Evolutionary conservation across 2,329 filamentous ascomycete species (phyloP).

Genomic region (Exophiala sp.): DNA sequence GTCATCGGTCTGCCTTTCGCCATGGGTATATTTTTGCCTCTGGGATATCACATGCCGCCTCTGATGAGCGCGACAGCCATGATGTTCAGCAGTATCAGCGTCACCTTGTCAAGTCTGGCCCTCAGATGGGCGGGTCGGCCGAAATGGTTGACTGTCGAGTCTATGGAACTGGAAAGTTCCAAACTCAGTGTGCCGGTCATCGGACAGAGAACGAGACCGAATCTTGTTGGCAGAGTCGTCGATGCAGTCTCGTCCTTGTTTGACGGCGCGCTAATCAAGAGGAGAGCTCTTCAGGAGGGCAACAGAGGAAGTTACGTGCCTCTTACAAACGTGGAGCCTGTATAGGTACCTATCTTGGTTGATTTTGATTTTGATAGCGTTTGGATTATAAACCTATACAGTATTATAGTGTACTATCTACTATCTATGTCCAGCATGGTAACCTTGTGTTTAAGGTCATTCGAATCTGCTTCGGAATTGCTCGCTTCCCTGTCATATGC

Average conservation of each 20-base stretch:
- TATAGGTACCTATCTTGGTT: background rate
- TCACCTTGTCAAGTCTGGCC: conserved; percentile 77
- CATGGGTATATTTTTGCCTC: conserved; percentile 91
- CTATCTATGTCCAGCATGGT: too few species aligned
- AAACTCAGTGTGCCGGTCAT: conserved; percentile 20
- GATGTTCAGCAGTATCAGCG: conserved; percentile 87
- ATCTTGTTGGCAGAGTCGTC: conserved; percentile 26
- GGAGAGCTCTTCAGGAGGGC: conserved; percentile 34
- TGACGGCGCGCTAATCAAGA: conserved; percentile 31
- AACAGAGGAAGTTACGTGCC: conserved; percentile 39
- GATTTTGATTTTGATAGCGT: too few species aligned
- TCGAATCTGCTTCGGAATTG: too few species aligned
- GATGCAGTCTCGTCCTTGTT: conserved; percentile 29
- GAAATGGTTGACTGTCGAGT: conserved; percentile 75
- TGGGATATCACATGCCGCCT: conserved; percentile 76
- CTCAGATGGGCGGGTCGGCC: conserved; percentile 85
- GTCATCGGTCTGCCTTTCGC: conserved; percentile 86
- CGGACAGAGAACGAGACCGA: conserved; percentile 19
- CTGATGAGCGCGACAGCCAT: conserved; percentile 93
- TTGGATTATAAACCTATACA: too few species aligned
- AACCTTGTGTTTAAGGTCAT: too few species aligned
- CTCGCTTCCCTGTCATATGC: too few species aligned
- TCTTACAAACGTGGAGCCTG: conserved; percentile 41
- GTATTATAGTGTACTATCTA: too few species aligned
- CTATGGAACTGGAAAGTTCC: conserved; percentile 57